Evolutionary conservation across 768 basidiomycete species (phyloP).

Genomic region (Amanita subjunquillea): DNA sequence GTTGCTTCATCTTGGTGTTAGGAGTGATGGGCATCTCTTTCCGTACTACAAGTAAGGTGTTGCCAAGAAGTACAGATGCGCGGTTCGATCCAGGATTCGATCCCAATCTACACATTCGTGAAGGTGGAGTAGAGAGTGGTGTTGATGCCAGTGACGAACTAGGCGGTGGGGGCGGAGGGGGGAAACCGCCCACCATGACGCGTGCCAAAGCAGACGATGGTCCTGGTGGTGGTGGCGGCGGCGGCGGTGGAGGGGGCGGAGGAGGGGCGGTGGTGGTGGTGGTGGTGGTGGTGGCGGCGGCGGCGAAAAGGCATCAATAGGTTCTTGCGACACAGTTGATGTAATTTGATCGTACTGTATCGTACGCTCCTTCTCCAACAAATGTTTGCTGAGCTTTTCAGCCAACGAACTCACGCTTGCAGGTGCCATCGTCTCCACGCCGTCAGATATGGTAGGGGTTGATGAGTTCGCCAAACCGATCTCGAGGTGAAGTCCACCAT

Average conservation of each 20-base stretch:
- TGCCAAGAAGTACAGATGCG: constrained; percentile 49
- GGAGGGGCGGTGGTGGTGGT: constrained; percentile 11
- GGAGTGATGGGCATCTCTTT: constrained; percentile 85
- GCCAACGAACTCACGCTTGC: constrained; percentile 34
- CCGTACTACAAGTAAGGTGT: constrained; percentile 48
- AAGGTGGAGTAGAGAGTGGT: constrained; percentile 16
- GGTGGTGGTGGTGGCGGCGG: constrained; percentile 11
- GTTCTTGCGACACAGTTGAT: constrained; percentile 3
- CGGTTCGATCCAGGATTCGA: constrained; percentile 40
- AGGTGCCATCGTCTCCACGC: background rate
- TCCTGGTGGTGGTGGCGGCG: constrained; percentile 22
- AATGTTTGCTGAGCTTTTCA: constrained; percentile 53
- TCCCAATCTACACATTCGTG: constrained; percentile 14
- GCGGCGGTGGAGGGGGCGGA: constrained; percentile 23
- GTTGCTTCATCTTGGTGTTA: constrained; percentile 89
- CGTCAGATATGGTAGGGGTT: background rate
- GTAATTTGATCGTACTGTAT: constrained; percentile 12
- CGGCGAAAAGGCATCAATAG: constrained; percentile 6
- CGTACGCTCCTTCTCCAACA: constrained; percentile 38
- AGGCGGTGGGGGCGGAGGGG: constrained; percentile 22
- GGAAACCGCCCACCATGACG: background rate
- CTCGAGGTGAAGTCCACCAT: constrained; percentile 53
- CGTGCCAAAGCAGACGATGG: constrained; percentile 22
- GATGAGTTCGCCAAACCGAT: constrained; percentile 32
- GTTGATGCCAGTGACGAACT: constrained; percentile 10